A percentile compares a stretch with the other conserved stretches of the same genome.
phyloP scores from a whole-genome alignment of 148 eudicot genomes.

The Pharnaceum exiguum region DNA sequence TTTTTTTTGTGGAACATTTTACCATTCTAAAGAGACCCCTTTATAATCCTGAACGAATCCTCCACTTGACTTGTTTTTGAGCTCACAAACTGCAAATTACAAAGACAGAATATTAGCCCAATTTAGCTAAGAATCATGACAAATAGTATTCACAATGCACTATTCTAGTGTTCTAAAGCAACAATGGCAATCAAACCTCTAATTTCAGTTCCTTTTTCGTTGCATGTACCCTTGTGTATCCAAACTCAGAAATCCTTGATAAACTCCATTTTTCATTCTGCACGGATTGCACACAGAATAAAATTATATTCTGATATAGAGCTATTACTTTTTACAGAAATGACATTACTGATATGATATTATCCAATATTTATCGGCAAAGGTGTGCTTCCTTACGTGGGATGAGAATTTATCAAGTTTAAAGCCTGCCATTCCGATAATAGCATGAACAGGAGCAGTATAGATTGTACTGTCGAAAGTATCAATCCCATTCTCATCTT shows the following conservation, averaged over 20 bases:
- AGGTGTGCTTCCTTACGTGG: slow-evolving; percentile 9
- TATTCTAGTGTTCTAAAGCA: neutral
- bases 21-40: too few relatives aligned
- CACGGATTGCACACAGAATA: neutral
- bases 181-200: slow-evolving; percentile 36
- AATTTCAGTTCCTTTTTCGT: slow-evolving; percentile 39
- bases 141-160: neutral
- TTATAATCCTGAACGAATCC: slow-evolving; percentile 50
- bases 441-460: slow-evolving; percentile 70
- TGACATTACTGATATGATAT: too few relatives aligned
- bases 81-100: slow-evolving; percentile 51
- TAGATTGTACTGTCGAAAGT: slow-evolving; percentile 51
- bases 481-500: slow-evolving; percentile 53
- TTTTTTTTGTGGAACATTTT: too few relatives aligned
- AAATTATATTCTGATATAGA: neutral
- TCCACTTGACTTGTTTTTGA: slow-evolving; percentile 45
- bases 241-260: slow-evolving; percentile 41
- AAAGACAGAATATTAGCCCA: neutral
- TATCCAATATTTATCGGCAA: too few relatives aligned
- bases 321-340: too few relatives aligned
- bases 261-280: slow-evolving; percentile 48
- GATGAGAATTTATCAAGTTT: slow-evolving; percentile 44
- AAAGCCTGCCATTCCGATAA: slow-evolving; percentile 95
- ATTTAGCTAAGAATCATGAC: neutral
- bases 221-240: slow-evolving; percentile 55